Evolutionary conservation across 2,329 filamentous ascomycete genomes (phyloP).

Genomic region (Colletotrichum siamense): DNA sequence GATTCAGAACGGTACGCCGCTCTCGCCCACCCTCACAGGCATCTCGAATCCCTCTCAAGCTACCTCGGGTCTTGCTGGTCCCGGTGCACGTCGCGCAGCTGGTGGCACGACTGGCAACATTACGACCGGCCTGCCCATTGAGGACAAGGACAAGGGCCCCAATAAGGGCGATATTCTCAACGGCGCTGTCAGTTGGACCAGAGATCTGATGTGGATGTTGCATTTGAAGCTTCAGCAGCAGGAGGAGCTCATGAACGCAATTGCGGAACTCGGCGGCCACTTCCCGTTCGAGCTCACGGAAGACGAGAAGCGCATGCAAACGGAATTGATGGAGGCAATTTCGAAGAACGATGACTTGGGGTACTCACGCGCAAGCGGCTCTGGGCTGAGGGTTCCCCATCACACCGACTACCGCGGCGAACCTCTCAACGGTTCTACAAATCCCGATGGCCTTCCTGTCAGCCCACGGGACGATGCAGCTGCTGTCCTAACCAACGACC

Average conservation of each 20-base stretch:
- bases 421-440: slow-evolving; percentile 58
- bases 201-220: slow-evolving; percentile 97
- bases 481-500: slow-evolving; percentile 46
- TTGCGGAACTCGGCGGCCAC: slow-evolving; percentile 73
- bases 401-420: slow-evolving; percentile 93
- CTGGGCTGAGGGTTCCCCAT: slow-evolving; percentile 87
- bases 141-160: slow-evolving; percentile 98
- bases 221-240: slow-evolving; percentile 89
- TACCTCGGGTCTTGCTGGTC: slow-evolving; percentile 86
- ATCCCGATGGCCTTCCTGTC: slow-evolving; percentile 50
- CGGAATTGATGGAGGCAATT: slow-evolving; percentile 87
- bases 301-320: slow-evolving; percentile 94
- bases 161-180: slow-evolving; percentile 99
- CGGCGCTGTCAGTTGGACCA: slow-evolving; percentile 94
- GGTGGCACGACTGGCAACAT: slow-evolving; percentile 78
- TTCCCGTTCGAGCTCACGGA: slow-evolving; percentile 86
- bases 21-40: slow-evolving; percentile 82
- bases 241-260: slow-evolving; percentile 80
- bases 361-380: slow-evolving; percentile 84
- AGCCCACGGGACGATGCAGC: slow-evolving; percentile 54
- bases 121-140: slow-evolving; percentile 88
- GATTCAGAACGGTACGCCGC: slow-evolving; percentile 87
- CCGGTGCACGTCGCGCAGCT: slow-evolving; percentile 80
- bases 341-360: slow-evolving; percentile 84
- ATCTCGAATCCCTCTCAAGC: slow-evolving; percentile 74